Evolutionary conservation across 139 green algal species (phyloP).

Genomic region (Chlorella ohadii): DNA sequence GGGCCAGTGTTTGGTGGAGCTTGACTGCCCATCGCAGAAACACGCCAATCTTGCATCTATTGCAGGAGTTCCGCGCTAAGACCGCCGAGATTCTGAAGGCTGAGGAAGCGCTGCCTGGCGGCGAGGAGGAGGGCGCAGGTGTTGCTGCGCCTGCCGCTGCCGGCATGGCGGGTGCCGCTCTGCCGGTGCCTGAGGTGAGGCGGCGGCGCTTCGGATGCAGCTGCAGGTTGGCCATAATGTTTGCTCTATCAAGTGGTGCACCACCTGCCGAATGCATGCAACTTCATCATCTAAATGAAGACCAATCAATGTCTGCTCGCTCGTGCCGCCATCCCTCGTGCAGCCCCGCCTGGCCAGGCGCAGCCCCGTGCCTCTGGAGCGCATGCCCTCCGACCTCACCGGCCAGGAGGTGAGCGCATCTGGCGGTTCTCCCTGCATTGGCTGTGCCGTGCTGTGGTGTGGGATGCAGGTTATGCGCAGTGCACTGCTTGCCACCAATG

Average conservation of each 20-base stretch:
- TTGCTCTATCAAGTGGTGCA: neutral
- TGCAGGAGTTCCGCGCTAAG: neutral
- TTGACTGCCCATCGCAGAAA: too few relatives aligned
- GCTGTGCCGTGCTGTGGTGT: too few relatives aligned
- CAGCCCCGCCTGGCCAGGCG: neutral
- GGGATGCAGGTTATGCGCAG: neutral
- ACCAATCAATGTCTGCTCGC: too few relatives aligned
- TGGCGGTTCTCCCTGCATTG: too few relatives aligned
- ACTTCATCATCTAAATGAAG: too few relatives aligned
- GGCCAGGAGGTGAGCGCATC: conserved; percentile 25
- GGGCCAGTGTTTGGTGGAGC: too few relatives aligned
- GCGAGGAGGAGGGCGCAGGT: neutral
- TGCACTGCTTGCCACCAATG: too few relatives aligned
- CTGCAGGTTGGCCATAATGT: neutral
- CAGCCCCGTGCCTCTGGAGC: neutral
- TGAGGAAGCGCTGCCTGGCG: neutral
- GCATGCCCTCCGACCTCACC: neutral
- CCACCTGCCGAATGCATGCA: too few relatives aligned
- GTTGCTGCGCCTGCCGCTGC: neutral
- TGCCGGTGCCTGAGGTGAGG: neutral
- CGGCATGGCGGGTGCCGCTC: neutral
- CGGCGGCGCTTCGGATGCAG: neutral
- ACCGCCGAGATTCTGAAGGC: neutral
- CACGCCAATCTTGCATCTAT: too few relatives aligned
- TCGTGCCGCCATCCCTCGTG: neutral